Evolutionary conservation across 306 rosid genomes (phyloP).

Genomic region (Pyrus betulifolia): DNA sequence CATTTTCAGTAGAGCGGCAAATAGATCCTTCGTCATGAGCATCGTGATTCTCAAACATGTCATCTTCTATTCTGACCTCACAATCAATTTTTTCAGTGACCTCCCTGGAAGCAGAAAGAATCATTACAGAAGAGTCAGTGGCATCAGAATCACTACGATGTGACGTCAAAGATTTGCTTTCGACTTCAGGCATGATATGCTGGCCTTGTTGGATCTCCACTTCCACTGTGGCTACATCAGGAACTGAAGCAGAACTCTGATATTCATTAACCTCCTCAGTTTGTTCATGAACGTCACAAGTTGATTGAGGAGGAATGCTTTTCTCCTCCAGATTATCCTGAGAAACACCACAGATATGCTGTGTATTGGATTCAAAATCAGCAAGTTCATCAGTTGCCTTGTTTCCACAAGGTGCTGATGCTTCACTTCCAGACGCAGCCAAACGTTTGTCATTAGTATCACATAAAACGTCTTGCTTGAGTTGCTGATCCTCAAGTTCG

Average conservation of each 20-base stretch:
- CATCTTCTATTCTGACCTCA: constrained; percentile 17
- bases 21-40: constrained; percentile 21
- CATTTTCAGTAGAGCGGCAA: constrained; percentile 16
- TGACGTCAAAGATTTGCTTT: constrained; percentile 8
- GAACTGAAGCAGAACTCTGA: constrained; percentile 16
- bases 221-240: constrained; percentile 14
- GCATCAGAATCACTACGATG: constrained; percentile 12
- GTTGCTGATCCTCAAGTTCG: constrained; percentile 10
- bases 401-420: constrained; percentile 14
- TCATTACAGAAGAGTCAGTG: not conserved
- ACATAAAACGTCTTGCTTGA: constrained; percentile 10
- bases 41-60: not conserved
- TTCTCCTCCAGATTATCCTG: constrained; percentile 26
- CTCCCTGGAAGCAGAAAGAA: constrained; percentile 15
- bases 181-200: constrained; percentile 11
- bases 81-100: constrained; percentile 17
- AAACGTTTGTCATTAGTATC: constrained; percentile 16
- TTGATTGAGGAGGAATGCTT: constrained; percentile 16
- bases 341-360: constrained; percentile 6
- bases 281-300: constrained; percentile 16
- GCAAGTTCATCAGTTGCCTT: constrained; percentile 24
- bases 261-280: constrained; percentile 10
- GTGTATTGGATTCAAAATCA: constrained; percentile 20
- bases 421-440: constrained; percentile 23
- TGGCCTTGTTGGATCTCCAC: constrained; percentile 19